These are phyloP conservation scores for Penicillium lividum DNA, from an alignment of 495 filamentous ascomycete species.

Conservation along the genomic window DNA sequence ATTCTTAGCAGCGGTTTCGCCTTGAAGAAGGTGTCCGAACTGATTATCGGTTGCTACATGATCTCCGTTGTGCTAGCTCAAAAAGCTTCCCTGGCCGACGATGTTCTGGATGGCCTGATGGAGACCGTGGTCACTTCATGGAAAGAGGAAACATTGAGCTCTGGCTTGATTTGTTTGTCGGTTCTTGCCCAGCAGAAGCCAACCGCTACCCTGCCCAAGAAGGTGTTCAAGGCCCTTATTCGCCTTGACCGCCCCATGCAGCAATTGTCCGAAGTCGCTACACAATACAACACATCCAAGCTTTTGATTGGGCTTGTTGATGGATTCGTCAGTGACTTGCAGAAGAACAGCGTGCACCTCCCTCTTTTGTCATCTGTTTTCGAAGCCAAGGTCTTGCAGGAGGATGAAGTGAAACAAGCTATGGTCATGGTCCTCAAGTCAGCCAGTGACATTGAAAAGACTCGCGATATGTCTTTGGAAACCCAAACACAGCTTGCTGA, in stretches of 20 bases:
- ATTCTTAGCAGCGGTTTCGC: conserved; percentile 73
- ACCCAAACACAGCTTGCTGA: conserved; percentile 64
- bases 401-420: conserved; percentile 59
- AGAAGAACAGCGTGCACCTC: conserved; percentile 58
- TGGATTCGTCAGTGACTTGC: conserved; percentile 65
- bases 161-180: conserved; percentile 78
- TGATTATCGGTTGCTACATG: conserved; percentile 88
- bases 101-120: conserved; percentile 77
- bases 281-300: conserved; percentile 67
- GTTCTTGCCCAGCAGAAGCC: conserved; percentile 78
- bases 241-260: conserved; percentile 59
- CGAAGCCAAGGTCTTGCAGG: conserved; percentile 57
- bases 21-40: conserved; percentile 69
- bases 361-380: conserved; percentile 61
- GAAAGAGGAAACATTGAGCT: conserved; percentile 65
- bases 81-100: conserved; percentile 74
- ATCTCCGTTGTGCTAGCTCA: conserved; percentile 79
- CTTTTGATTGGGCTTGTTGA: conserved; percentile 71
- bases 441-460: conserved; percentile 32
- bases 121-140: conserved; percentile 76
- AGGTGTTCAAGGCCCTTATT: conserved; percentile 67
- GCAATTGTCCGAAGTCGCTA: conserved; percentile 60
- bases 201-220: conserved; percentile 54
- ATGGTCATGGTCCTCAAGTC: conserved; percentile 61
- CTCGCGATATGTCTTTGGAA: conserved; percentile 44